A percentile compares a stretch with the other conserved stretches of the same genome.
Evolutionary conservation across 2,329 filamentous ascomycete species (phyloP).

Genomic region (Colletotrichum melonis): DNA sequence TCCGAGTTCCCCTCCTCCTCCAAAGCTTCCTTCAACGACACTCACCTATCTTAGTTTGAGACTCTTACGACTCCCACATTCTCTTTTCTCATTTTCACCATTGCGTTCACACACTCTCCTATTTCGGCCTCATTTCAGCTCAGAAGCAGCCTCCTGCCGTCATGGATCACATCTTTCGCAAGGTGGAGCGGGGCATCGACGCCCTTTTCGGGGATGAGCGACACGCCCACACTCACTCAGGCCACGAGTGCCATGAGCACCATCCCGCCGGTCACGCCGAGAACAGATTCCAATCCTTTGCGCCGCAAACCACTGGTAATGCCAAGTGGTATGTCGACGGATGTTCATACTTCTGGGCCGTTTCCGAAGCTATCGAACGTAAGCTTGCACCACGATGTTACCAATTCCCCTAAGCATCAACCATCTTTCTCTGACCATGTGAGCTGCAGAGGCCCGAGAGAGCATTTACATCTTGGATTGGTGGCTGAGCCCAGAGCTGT

Average conservation of each 20-base stretch:
- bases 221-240: slow-evolving; percentile 58
- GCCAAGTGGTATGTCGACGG: slow-evolving; percentile 92
- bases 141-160: slow-evolving; percentile 8
- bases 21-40: slow-evolving; percentile 28
- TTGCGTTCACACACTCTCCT: background rate
- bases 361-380: slow-evolving; percentile 81
- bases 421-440: slow-evolving; percentile 11
- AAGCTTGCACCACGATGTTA: slow-evolving; percentile 31
- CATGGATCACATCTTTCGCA: slow-evolving; percentile 56
- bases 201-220: slow-evolving; percentile 52
- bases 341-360: slow-evolving; percentile 86
- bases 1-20: slow-evolving; percentile 26
- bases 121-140: background rate
- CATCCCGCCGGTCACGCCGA: slow-evolving; percentile 55
- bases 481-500: slow-evolving; percentile 92
- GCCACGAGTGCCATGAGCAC: slow-evolving; percentile 52
- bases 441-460: slow-evolving; percentile 70
- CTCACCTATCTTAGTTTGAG: background rate
- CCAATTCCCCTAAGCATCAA: background rate
- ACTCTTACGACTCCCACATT: background rate
- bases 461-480: slow-evolving; percentile 89
- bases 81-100: background rate
- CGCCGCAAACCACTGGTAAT: slow-evolving; percentile 77
- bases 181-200: slow-evolving; percentile 56
- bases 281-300: slow-evolving; percentile 76